Base-by-base conservation (phyloP, 495 filamentous ascomycete genomes). In the Xylaria flabelliformis region DNA sequence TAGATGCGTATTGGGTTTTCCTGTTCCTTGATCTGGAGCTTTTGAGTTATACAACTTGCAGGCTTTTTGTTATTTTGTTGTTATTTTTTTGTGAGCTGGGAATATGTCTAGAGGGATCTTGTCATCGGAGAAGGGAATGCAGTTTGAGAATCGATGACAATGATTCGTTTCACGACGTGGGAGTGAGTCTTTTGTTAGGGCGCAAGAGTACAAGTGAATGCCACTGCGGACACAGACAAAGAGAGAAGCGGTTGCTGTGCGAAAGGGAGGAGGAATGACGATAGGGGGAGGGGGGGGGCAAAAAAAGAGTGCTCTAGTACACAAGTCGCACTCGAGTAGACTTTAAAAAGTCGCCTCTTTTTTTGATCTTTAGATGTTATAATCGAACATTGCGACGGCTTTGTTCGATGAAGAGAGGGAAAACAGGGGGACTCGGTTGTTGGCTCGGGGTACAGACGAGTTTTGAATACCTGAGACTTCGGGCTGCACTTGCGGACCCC, bases 141-240 rank as follows among this genome's bases (percentile, higher is more conserved):
- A 51, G 53, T 66, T 26, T 29, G 26, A 55, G 58, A 44, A 62
- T 67, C 32, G 71, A 71, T 65, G 65, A 70, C 39, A 58, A 46
- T 53, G 66, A 36, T 36, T 59, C 53, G 67, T 53, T 67, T 55
- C 65, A 67, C 50, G 65, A 32, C 15, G n/a, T 65, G 69, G 61
- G 59, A 61, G 67, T 74, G 74, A 70, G 71, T 64, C 68, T 71
- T 76, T 79, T 74, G 78, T 78, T 74, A 79, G 78, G 78, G 82
- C 82, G 79, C 78, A 78, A 78, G 76, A 77, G 79, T 75, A 79
- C 83, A 84, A 84, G 80, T 84, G 77, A 85, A 84, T 85, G 83
- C 82, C 80, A 79, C 83, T 76, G 73, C 67, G 69, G 75, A 74
- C 75, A 74, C 76, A 61, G 70, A 66, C 81, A 76, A 73, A 75